A percentile compares a stretch with the other conserved stretches of the same genome.
Conservation (phyloP, 768 basidiomycete genomes). For the Daedaleopsis sinensis region DNA sequence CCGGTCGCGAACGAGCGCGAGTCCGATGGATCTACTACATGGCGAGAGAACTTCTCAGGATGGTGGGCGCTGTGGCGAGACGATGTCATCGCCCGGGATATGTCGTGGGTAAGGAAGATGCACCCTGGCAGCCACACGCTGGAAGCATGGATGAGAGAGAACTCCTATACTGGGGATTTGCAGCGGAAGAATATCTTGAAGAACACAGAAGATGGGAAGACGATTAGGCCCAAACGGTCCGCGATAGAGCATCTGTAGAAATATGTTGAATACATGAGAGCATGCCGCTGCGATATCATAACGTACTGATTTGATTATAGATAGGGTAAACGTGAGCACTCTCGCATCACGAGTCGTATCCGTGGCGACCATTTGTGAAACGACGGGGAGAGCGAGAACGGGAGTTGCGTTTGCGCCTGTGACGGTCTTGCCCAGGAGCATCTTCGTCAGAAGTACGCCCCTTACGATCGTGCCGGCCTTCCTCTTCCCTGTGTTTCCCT, state of each 20-base stretch:
- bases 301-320: background rate
- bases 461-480: background rate
- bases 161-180: conserved; percentile 31
- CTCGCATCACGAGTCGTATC: background rate
- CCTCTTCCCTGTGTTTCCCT: background rate
- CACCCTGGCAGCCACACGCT: conserved; percentile 40
- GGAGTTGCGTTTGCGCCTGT: conserved; percentile 20
- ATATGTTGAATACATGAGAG: background rate
- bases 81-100: conserved; percentile 44
- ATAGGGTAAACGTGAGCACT: background rate
- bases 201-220: conserved; percentile 26
- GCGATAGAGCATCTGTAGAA: conserved; percentile 3
- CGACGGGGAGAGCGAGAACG: conserved; percentile 34
- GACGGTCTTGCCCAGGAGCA: background rate
- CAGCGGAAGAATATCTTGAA: conserved; percentile 22
- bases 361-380: background rate
- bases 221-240: conserved; percentile 12
- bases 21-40: conserved; percentile 12
- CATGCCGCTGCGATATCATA: background rate
- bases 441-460: background rate
- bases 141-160: conserved; percentile 46
- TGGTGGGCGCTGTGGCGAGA: conserved; percentile 50
- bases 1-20: conserved; percentile 9
- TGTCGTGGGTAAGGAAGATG: conserved; percentile 45
- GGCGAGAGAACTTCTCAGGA: conserved; percentile 40